phyloP scores from a whole-genome alignment of 2,329 filamentous ascomycete genomes.

The Neofusicoccum cordaticola region DNA sequence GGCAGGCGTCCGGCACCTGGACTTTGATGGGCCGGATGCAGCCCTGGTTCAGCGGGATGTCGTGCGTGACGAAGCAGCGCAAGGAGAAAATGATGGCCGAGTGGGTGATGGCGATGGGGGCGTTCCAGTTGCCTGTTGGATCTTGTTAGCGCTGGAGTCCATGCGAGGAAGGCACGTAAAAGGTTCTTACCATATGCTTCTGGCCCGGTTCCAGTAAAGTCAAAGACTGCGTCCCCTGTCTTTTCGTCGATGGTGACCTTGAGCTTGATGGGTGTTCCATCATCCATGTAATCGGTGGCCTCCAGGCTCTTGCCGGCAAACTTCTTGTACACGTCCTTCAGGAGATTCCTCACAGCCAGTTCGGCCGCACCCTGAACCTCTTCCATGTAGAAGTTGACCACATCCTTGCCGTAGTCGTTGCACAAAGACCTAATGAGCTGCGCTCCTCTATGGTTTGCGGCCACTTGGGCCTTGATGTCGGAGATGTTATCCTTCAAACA shows the following conservation, averaged over 20 bases:
- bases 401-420: conserved; percentile 2
- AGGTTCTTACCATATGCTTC: conserved; percentile 25
- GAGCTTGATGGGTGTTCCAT: conserved; percentile 37
- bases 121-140: conserved; percentile 26
- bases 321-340: background rate
- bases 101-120: conserved; percentile 38
- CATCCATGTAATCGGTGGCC: conserved; percentile 41
- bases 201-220: conserved; percentile 40
- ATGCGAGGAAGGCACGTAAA: conserved; percentile 22
- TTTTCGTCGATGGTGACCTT: conserved; percentile 32
- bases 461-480: conserved; percentile 20
- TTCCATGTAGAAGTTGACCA: conserved; percentile 20
- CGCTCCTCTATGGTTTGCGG: conserved; percentile 18
- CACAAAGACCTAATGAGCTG: conserved; percentile 15
- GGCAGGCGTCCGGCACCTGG: conserved; percentile 26
- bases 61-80: conserved; percentile 28
- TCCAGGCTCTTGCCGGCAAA: background rate
- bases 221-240: conserved; percentile 35
- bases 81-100: conserved; percentile 31
- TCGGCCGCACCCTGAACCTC: conserved; percentile 20
- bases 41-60: conserved; percentile 36
- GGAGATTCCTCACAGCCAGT: conserved; percentile 18
- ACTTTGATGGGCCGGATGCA: conserved; percentile 29
- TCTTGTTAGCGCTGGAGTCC: too few species aligned
- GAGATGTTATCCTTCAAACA: conserved; percentile 19